Evolutionary conservation across 768 basidiomycete species (phyloP).

Genomic region (Hydnomerulius pinastri): DNA sequence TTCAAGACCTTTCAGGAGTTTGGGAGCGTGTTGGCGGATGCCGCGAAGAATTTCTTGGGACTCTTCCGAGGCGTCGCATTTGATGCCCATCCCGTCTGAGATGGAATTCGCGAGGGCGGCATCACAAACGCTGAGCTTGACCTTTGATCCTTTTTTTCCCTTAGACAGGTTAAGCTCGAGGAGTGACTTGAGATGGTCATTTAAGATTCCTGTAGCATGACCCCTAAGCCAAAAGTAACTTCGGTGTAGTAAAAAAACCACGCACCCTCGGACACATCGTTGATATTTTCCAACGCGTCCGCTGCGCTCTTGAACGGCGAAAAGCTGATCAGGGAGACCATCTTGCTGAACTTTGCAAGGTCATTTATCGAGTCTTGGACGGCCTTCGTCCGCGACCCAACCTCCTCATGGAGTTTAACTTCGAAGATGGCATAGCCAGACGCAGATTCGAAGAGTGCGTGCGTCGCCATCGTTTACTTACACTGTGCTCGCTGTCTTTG

Average conservation of each 20-base stretch:
- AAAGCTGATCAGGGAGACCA: conserved; percentile 90
- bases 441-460: conserved; percentile 90
- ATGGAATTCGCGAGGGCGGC: conserved; percentile 73
- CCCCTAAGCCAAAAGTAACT: not conserved
- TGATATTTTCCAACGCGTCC: conserved; percentile 92
- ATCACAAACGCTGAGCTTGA: conserved; percentile 83
- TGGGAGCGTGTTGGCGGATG: conserved; percentile 87
- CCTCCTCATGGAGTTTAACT: conserved; percentile 82
- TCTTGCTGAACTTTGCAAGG: conserved; percentile 86
- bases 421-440: conserved; percentile 95
- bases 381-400: conserved; percentile 74
- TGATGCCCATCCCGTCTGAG: conserved; percentile 66
- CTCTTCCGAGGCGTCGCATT: conserved; percentile 80
- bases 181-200: conserved; percentile 79
- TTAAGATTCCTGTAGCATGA: conserved; percentile 66
- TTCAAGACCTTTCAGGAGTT: conserved; percentile 87
- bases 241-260: conserved; percentile 1
- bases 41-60: conserved; percentile 88
- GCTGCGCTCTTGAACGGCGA: conserved; percentile 92
- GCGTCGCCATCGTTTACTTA: conserved; percentile 60
- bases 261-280: conserved; percentile 94
- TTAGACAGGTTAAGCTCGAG: conserved; percentile 88
- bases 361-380: conserved; percentile 89
- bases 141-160: conserved; percentile 64
- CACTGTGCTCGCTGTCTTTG: conserved; percentile 34